phyloP scores from a whole-genome alignment of 1,284 basidiomycete species.

The Irpex rosettiformis region DNA sequence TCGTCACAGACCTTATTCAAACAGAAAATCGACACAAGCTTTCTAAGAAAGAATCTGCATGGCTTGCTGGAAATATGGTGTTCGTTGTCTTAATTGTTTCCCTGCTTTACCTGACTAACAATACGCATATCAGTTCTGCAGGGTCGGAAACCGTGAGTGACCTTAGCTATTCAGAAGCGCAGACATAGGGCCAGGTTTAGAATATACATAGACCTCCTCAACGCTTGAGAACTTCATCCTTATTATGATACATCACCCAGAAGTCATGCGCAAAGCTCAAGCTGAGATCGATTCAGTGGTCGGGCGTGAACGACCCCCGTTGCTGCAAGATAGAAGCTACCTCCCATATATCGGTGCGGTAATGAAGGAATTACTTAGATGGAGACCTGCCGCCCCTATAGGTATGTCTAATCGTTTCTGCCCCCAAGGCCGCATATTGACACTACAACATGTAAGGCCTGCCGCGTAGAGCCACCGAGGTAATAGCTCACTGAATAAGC shows the following conservation, averaged over 20 bases:
- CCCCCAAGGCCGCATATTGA: too few species aligned
- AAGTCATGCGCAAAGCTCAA: background rate
- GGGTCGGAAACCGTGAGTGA: background rate
- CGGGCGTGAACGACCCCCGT: background rate
- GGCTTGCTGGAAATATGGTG: background rate
- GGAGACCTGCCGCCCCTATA: background rate
- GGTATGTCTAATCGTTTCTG: background rate
- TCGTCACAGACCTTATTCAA: background rate
- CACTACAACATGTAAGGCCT: background rate
- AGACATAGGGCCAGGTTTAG: background rate
- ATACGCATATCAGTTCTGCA: background rate
- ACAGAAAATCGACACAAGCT: background rate
- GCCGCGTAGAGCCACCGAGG: background rate
- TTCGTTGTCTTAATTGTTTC: background rate
- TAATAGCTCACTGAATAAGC: background rate
- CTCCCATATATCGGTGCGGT: constrained; percentile 5
- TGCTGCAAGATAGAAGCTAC: background rate
- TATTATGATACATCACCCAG: background rate
- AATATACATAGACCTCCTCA: background rate
- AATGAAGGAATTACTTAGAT: constrained; percentile 1
- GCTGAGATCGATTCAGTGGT: background rate
- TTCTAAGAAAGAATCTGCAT: background rate
- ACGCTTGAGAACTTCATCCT: background rate
- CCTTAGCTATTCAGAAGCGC: background rate
- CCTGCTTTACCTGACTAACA: background rate